Evolutionary conservation across 352 stramenopile genomes (phyloP).

Genomic region (Phytophthora palmivora): DNA sequence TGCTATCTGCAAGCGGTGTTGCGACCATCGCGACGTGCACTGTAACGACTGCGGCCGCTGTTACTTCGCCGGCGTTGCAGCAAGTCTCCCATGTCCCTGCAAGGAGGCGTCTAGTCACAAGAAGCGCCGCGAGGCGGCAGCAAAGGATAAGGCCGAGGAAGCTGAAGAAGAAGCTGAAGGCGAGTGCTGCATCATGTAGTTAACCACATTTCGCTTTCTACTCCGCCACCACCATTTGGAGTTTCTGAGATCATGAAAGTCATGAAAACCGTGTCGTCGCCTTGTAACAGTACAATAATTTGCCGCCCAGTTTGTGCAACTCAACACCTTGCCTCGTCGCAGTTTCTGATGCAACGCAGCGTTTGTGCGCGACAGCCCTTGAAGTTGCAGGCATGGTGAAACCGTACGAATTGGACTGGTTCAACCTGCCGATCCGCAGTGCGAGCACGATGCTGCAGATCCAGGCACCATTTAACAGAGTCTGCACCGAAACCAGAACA

Average conservation of each 20-base stretch:
- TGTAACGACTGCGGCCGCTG: slow-evolving; percentile 83
- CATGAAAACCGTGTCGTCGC: slow-evolving; percentile 28
- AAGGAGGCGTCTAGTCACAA: slow-evolving; percentile 68
- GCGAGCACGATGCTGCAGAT: slow-evolving; percentile 23
- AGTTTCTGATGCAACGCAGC: slow-evolving; percentile 4
- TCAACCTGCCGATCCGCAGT: slow-evolving; percentile 8
- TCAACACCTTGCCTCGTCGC: slow-evolving; percentile 24
- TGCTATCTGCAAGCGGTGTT: slow-evolving; percentile 87
- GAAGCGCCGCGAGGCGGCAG: slow-evolving; percentile 51
- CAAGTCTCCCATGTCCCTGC: slow-evolving; percentile 80
- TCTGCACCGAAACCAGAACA: slow-evolving; percentile 5
- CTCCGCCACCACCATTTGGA: slow-evolving; percentile 25
- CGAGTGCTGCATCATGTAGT: slow-evolving; percentile 87
- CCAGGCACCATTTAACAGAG: slow-evolving; percentile 1
- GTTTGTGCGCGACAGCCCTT: slow-evolving; percentile 19
- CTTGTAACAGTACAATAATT: slow-evolving; percentile 34
- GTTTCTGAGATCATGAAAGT: slow-evolving; percentile 23
- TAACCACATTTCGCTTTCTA: slow-evolving; percentile 17
- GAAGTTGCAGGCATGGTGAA: slow-evolving; percentile 19
- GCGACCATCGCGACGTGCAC: slow-evolving; percentile 88
- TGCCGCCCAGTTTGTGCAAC: slow-evolving; percentile 7
- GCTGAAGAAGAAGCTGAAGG: slow-evolving; percentile 73
- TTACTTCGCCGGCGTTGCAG: slow-evolving; percentile 87
- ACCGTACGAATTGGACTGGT: slow-evolving; percentile 9
- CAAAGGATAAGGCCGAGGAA: slow-evolving; percentile 54